Percentiles rank a stretch among this genome's conserved stretches.
phyloP scores from a whole-genome alignment of 768 basidiomycete genomes.

The Leccinum barrowsii region DNA sequence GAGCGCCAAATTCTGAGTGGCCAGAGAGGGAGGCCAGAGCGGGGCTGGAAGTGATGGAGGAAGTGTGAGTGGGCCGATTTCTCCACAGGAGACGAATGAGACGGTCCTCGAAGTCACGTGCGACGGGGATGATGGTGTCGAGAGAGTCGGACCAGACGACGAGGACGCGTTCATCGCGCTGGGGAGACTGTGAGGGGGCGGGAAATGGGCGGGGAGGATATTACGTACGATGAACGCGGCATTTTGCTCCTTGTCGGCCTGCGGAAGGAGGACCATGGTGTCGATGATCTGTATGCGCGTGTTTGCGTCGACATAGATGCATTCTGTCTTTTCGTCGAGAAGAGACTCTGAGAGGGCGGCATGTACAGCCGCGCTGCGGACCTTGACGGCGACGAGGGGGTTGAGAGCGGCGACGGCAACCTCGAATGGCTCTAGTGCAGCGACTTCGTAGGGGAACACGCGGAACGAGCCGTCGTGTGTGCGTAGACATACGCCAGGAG shows the following conservation, averaged over 20 bases:
- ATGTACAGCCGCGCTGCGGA: no score
- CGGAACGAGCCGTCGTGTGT: slow-evolving; percentile 47
- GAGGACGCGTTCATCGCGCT: slow-evolving; percentile 82
- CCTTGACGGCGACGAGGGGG: slow-evolving; percentile 47
- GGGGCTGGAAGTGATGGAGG: slow-evolving; percentile 26
- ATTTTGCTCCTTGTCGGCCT: slow-evolving; percentile 36
- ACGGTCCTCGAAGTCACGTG: slow-evolving; percentile 52
- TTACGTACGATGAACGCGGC: slow-evolving; percentile 69
- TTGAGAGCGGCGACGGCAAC: slow-evolving; percentile 49
- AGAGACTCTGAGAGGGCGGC: slow-evolving; percentile 20
- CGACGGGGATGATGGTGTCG: slow-evolving; percentile 60
- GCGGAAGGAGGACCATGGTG: slow-evolving; percentile 70
- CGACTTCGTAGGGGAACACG: slow-evolving; percentile 53
- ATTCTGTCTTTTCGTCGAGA: slow-evolving; percentile 29
- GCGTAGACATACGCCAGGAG: slow-evolving; percentile 48
- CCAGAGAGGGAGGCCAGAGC: slow-evolving; percentile 35
- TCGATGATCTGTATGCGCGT: slow-evolving; percentile 83
- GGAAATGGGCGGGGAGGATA: background rate
- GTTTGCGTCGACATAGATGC: slow-evolving; percentile 46
- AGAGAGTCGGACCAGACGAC: slow-evolving; percentile 83
- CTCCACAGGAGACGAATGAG: slow-evolving; percentile 58
- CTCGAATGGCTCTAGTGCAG: slow-evolving; percentile 53
- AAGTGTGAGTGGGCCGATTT: slow-evolving; percentile 26
- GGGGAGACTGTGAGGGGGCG: background rate
- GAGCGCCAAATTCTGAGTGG: slow-evolving; percentile 32